A percentile compares a stretch with the other conserved stretches of the same genome.
phyloP scores from a whole-genome alignment of 2,329 filamentous ascomycete genomes.

The Fusarium setosum region DNA sequence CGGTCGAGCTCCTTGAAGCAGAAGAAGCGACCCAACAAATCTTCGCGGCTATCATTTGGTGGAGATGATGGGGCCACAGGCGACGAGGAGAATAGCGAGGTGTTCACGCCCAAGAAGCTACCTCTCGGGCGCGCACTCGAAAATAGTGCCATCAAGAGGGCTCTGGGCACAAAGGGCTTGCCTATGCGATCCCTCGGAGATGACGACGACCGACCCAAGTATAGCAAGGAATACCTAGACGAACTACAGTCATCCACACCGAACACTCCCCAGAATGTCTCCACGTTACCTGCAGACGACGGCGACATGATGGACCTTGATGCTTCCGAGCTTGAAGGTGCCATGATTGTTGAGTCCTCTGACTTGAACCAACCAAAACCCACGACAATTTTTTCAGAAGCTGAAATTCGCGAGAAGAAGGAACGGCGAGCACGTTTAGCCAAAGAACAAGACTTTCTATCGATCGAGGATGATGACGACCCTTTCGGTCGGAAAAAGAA shows the following conservation, averaged over 20 bases:
- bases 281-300: constrained; percentile 56
- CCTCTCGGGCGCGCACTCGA: constrained; percentile 73
- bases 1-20: constrained; percentile 64
- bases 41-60: constrained; percentile 81
- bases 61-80: constrained; percentile 64
- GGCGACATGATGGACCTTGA: constrained; percentile 67
- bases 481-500: constrained; percentile 63
- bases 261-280: constrained; percentile 77
- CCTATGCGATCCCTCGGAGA: constrained; percentile 67
- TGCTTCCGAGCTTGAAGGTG: constrained; percentile 70
- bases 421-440: constrained; percentile 86
- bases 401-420: constrained; percentile 92
- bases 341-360: constrained; percentile 69
- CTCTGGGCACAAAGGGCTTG: constrained; percentile 58
- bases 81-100: constrained; percentile 60
- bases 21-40: constrained; percentile 71
- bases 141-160: constrained; percentile 71
- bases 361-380: constrained; percentile 45
- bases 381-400: constrained; percentile 78
- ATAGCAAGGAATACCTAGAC: constrained; percentile 87
- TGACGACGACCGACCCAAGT: constrained; percentile 79
- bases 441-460: constrained; percentile 73
- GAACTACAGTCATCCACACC: constrained; percentile 89
- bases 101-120: constrained; percentile 74
- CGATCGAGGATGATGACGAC: constrained; percentile 70